Conservation (phyloP, 345 rosid genomes). For the Acer negundo region DNA sequence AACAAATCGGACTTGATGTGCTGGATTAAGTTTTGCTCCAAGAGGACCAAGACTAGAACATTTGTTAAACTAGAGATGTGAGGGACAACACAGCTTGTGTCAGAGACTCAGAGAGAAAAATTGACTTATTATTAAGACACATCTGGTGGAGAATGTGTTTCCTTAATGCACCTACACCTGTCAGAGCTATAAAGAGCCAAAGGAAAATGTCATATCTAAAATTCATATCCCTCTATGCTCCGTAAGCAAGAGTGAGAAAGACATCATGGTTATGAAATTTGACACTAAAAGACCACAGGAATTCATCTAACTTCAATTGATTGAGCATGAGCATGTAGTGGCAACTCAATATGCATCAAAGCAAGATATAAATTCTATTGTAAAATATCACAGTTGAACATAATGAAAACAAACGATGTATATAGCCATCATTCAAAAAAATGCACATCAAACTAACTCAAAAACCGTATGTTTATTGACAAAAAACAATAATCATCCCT, state of each 20-base stretch:
- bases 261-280: not conserved
- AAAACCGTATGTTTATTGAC: not conserved
- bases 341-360: not conserved
- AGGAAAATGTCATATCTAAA: not conserved
- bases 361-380: not conserved
- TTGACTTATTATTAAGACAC: not conserved
- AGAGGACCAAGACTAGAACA: not conserved
- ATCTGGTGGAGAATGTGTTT: not conserved
- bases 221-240: not conserved
- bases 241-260: conserved; percentile 4
- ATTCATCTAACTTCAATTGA: not conserved
- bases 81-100: not conserved
- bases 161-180: not conserved
- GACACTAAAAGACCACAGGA: not conserved
- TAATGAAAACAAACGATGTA: not conserved
- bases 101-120: not conserved
- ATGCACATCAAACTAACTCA: not conserved
- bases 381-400: not conserved
- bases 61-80: not conserved
- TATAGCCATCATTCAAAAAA: not conserved
- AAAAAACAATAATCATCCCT: conserved; percentile 19
- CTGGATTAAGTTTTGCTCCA: not conserved
- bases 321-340: not conserved
- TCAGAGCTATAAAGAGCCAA: not conserved
- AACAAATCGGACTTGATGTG: not conserved